phyloP scores from a whole-genome alignment of 495 filamentous ascomycete species.

The Tuber aestivum region DNA sequence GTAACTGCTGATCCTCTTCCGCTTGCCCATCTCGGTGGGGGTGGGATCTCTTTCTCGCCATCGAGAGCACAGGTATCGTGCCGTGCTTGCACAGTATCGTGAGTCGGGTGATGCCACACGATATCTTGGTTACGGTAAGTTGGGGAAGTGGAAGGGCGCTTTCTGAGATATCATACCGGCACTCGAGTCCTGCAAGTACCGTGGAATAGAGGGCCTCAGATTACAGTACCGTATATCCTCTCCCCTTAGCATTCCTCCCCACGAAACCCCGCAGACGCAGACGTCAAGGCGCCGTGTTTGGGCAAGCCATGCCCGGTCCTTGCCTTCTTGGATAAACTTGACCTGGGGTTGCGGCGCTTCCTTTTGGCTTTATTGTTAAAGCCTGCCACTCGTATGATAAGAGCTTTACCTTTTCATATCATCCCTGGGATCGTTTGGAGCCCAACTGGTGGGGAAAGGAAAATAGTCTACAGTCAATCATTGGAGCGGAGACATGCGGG shows the following conservation, averaged over 20 bases:
- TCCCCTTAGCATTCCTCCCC: neutral
- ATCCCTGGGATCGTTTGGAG: neutral
- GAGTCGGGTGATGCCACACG: neutral
- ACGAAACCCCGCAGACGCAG: neutral
- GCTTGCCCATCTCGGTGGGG: neutral
- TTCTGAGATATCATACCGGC: too few relatives aligned
- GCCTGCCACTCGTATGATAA: too few relatives aligned
- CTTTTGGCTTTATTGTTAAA: neutral
- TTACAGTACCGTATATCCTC: neutral
- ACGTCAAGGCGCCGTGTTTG: neutral
- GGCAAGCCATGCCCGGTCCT: neutral
- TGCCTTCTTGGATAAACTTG: neutral
- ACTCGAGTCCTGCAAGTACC: too few relatives aligned
- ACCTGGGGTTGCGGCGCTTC: neutral
- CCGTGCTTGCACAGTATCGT: neutral
- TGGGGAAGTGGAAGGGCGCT: neutral
- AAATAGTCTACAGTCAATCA: neutral
- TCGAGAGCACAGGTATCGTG: neutral
- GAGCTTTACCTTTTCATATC: neutral
- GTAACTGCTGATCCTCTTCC: neutral
- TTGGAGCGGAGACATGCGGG: neutral
- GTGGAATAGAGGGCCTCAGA: too few relatives aligned
- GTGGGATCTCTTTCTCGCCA: neutral
- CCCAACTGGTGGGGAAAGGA: neutral
- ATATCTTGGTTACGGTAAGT: neutral